These are phyloP conservation scores for Trebouxia sp. DNA, from an alignment of 139 green algal species.

Conservation along the genomic window DNA sequence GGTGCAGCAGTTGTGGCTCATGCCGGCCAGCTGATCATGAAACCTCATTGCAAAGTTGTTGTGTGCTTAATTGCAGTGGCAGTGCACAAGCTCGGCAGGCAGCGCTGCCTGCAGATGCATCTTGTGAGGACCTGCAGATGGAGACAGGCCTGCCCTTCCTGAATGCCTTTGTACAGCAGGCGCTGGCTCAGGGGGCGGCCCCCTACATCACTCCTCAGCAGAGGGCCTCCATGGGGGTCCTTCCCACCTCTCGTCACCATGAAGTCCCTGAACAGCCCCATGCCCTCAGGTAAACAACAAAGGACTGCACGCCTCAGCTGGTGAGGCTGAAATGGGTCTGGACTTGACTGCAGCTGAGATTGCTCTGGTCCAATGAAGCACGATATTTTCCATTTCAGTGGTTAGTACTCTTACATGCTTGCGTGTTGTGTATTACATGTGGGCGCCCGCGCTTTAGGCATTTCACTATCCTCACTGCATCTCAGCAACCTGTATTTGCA, in stretches of 20 bases:
- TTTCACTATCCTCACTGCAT: no score
- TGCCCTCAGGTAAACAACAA: constrained; percentile 45
- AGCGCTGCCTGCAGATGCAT: constrained; percentile 67
- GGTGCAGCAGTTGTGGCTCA: no score
- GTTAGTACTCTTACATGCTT: no score
- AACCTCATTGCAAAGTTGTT: no score
- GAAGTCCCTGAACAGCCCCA: constrained; percentile 22
- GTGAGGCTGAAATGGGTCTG: neutral
- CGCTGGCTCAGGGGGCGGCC: constrained; percentile 51
- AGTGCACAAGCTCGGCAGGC: constrained; percentile 35
- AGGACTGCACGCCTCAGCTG: constrained; percentile 38
- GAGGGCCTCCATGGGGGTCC: constrained; percentile 44
- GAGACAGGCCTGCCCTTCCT: constrained; percentile 64
- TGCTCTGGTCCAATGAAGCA: no score
- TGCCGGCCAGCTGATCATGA: no score
- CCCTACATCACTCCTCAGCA: constrained; percentile 67
- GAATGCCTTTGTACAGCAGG: constrained; percentile 47
- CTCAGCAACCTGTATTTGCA: no score
- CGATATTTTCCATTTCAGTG: no score
- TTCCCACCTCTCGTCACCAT: constrained; percentile 27
- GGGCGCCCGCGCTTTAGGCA: no score
- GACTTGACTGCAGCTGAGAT: neutral
- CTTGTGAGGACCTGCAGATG: constrained; percentile 76
- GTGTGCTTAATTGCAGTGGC: no score
- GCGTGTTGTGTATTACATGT: no score